A percentile compares a stretch with the other conserved stretches of the same genome.
phyloP scores from a whole-genome alignment of 331 rosid species.

The Malus hybrid region DNA sequence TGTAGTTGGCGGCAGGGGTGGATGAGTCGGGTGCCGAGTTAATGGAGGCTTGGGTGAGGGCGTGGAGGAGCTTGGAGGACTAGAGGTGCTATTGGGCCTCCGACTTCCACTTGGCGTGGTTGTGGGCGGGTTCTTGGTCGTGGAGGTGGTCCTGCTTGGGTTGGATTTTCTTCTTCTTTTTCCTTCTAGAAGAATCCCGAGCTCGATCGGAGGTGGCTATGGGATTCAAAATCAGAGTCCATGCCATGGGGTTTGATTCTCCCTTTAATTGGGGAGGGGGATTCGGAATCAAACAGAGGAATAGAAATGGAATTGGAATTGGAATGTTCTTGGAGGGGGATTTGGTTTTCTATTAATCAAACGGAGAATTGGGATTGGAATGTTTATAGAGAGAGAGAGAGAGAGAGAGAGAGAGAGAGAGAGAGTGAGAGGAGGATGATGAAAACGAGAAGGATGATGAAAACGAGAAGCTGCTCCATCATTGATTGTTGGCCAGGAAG shows the following conservation, averaged over 20 bases:
- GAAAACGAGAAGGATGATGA: no score
- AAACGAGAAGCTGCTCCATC: no score
- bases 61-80: slow-evolving; percentile 66
- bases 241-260: slow-evolving; percentile 31
- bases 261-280: background rate
- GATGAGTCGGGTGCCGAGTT: background rate
- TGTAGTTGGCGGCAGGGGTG: background rate
- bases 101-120: slow-evolving; percentile 58
- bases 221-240: slow-evolving; percentile 44
- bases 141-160: slow-evolving; percentile 23
- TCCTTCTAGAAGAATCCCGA: slow-evolving; percentile 41
- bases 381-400: background rate
- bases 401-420: background rate
- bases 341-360: background rate
- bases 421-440: background rate
- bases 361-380: background rate
- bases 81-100: slow-evolving; percentile 62
- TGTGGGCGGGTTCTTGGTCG: slow-evolving; percentile 10
- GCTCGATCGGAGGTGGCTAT: slow-evolving; percentile 36
- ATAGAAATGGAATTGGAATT: background rate
- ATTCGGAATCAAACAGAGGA: background rate
- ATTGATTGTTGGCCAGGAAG: no score
- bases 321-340: background rate
- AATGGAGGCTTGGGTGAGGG: slow-evolving; percentile 47
- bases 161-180: slow-evolving; percentile 60